A percentile compares a stretch with the other conserved stretches of the same genome.
These are phyloP conservation scores for Klebsormidium nitens DNA, from an alignment of 139 green algal genomes.

Conservation along the genomic window DNA sequence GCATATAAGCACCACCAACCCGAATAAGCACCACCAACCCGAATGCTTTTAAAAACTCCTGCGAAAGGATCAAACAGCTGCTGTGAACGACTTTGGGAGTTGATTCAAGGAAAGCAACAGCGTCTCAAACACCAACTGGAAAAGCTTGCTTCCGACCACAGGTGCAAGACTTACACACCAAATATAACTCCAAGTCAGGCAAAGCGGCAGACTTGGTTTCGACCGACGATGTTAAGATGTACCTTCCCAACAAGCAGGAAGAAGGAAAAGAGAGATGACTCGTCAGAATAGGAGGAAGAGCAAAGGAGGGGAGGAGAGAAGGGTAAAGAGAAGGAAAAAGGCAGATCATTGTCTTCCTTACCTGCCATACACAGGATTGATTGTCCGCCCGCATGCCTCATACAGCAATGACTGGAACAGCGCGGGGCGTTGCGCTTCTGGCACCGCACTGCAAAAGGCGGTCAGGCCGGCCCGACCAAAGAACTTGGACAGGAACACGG, in stretches of 20 bases:
- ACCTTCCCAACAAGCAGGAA: not conserved
- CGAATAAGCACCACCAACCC: too few relatives aligned
- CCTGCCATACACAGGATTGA: constrained; percentile 21
- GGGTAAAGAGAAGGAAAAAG: not conserved
- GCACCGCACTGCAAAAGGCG: constrained; percentile 21
- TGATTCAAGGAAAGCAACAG: too few relatives aligned
- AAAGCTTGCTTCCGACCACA: too few relatives aligned
- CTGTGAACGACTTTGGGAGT: too few relatives aligned
- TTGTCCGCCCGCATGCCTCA: constrained; percentile 36
- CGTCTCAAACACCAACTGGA: too few relatives aligned
- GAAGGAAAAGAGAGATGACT: not conserved
- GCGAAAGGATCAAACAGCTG: too few relatives aligned
- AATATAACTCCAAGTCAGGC: too few relatives aligned
- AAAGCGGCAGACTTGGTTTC: too few relatives aligned
- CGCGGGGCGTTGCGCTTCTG: constrained; percentile 24
- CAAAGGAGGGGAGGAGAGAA: not conserved
- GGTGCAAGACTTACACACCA: too few relatives aligned
- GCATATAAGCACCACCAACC: too few relatives aligned
- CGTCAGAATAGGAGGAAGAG: not conserved
- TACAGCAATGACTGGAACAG: constrained; percentile 42
- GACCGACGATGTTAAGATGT: not conserved
- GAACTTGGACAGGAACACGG: constrained; percentile 39
- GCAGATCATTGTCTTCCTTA: too few relatives aligned
- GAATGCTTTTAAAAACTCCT: too few relatives aligned
- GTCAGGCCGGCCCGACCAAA: constrained; percentile 37